Evolutionary conservation across 2,329 filamentous ascomycete species (phyloP).

Genomic region (Mycosphaerelloides madeirae): DNA sequence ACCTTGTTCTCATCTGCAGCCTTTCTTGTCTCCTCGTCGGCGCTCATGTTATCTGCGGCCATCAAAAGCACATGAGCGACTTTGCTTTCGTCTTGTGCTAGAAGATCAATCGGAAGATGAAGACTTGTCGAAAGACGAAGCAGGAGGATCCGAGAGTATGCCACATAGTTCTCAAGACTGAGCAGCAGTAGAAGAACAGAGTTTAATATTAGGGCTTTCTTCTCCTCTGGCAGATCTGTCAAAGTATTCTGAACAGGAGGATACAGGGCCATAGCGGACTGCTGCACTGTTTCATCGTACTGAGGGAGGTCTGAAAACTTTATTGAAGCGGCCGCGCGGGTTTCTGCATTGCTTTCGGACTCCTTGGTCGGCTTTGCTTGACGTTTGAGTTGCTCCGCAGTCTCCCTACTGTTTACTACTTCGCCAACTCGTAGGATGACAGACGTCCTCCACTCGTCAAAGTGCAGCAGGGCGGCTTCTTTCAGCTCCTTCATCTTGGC

Average conservation of each 20-base stretch:
- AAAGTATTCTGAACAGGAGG: slow-evolving; percentile 37
- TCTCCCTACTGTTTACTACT: slow-evolving; percentile 45
- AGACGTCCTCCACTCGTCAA: slow-evolving; percentile 72
- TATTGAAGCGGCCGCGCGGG: slow-evolving; percentile 13
- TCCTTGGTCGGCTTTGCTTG: slow-evolving; percentile 12
- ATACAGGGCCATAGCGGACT: slow-evolving; percentile 30
- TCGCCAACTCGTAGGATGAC: slow-evolving; percentile 69
- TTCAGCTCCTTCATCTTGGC: slow-evolving; percentile 60
- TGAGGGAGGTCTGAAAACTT: slow-evolving; percentile 21
- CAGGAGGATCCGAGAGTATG: slow-evolving; percentile 35
- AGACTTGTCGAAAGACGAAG: slow-evolving; percentile 33
- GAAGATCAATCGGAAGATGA: slow-evolving; percentile 28
- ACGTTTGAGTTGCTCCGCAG: slow-evolving; percentile 29
- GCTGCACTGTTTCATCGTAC: slow-evolving; percentile 29
- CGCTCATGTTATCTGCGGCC: slow-evolving; percentile 70
- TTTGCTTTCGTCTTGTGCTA: slow-evolving; percentile 52
- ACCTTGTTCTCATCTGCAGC: slow-evolving; percentile 62
- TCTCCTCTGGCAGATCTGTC: slow-evolving; percentile 31
- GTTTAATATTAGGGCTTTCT: slow-evolving; percentile 34
- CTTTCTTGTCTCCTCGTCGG: slow-evolving; percentile 70
- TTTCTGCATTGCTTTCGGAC: slow-evolving; percentile 3
- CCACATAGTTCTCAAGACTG: slow-evolving; percentile 37
- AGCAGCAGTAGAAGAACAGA: slow-evolving; percentile 36
- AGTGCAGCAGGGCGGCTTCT: slow-evolving; percentile 64
- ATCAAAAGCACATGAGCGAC: slow-evolving; percentile 70